Conservation (phyloP, 73 alveolate genomes). For the Symbiodinium pilosum region DNA sequence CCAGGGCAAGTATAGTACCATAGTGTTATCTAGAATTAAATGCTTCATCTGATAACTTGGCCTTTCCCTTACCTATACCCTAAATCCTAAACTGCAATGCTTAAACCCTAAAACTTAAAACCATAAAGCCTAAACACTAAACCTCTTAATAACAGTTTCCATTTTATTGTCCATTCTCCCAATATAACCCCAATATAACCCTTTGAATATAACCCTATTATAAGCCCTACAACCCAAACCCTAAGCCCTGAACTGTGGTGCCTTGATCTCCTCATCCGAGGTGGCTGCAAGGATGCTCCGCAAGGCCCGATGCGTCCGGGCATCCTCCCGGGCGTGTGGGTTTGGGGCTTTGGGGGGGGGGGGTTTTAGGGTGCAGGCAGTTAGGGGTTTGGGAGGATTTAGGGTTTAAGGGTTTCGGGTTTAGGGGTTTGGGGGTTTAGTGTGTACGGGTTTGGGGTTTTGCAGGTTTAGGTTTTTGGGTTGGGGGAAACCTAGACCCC, state of each 20-base stretch:
- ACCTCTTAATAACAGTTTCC: no score
- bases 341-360: background rate
- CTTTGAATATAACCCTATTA: no score
- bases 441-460: background rate
- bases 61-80: background rate
- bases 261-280: constrained; percentile 72
- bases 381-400: background rate
- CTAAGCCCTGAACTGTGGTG: background rate
- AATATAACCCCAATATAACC: no score
- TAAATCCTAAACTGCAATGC: background rate
- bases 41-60: no score
- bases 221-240: background rate
- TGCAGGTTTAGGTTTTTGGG: background rate
- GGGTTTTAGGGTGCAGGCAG: background rate
- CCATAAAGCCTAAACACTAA: no score
- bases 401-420: constrained; percentile 1
- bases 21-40: no score
- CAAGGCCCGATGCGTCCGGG: constrained; percentile 61
- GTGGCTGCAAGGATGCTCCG: constrained; percentile 81
- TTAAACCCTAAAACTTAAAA: background rate
- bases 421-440: background rate
- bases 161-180: no score
- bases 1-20: no score
- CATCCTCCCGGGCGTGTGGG: constrained; percentile 15
- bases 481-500: background rate